phyloP scores from a whole-genome alignment of 169 alveolate genomes.

The Eimeria acervulina region DNA sequence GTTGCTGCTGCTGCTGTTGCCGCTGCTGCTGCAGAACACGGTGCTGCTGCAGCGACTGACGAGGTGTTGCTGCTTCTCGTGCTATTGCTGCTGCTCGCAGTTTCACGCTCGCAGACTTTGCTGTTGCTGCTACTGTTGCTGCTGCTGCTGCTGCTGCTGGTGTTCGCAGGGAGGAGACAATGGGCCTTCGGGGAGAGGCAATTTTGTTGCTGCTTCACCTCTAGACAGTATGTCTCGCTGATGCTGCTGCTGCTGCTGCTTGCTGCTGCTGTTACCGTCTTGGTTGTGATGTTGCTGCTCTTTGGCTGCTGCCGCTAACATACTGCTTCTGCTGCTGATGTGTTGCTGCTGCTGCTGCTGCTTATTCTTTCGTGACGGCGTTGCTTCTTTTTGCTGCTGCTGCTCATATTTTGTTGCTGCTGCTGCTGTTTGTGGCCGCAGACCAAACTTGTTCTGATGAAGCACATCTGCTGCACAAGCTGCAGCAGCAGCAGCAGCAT shows the following conservation, averaged over 20 bases:
- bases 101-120: too few species aligned
- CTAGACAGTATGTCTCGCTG: neutral
- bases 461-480: conserved; percentile 35
- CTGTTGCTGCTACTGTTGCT: conserved; percentile 46
- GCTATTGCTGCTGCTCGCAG: too few species aligned
- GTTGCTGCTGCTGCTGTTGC: conserved; percentile 25
- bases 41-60: neutral
- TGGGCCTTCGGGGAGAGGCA: neutral
- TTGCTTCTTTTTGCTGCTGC: too few species aligned
- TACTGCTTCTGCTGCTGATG: neutral
- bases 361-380: too few species aligned
- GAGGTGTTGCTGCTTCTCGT: neutral
- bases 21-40: neutral
- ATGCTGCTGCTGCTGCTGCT: neutral
- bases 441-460: conserved; percentile 9
- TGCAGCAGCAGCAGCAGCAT: conserved; percentile 12
- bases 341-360: neutral
- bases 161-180: conserved; percentile 28
- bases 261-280: neutral
- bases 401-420: conserved; percentile 9
- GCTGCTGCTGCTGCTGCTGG: conserved; percentile 35
- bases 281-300: neutral
- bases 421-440: conserved; percentile 5
- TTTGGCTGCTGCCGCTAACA: neutral
- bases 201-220: neutral